Evolutionary conservation across 2,329 filamentous ascomycete genomes (phyloP), one percentile per base, ranked within the genome.

Genomic region (Xylariaceae sp.): DNA sequence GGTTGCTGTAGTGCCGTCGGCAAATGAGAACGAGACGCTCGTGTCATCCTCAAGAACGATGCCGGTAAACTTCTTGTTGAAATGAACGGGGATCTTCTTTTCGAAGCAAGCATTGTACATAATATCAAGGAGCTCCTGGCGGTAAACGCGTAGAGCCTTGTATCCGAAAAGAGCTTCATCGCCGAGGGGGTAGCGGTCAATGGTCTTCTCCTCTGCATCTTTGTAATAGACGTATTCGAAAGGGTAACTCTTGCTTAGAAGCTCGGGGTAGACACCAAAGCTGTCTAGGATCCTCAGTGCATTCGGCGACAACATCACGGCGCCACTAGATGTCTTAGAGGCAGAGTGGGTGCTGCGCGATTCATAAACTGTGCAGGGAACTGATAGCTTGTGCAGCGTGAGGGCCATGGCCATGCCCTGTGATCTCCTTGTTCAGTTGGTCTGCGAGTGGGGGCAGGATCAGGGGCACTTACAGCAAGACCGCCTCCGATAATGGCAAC

Each of bases 251-350:
- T 74, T 68, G 0, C 67, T 54, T 10, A 68, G 65, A 43, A 84
- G 69, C 2, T 70, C 68, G 0, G 70, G 42, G 59, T 80, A 80
- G 2, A 83, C 67, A 0, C 71, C 75, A 0, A 84, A 67, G 0
- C 63, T 61, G 54, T 84, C 76, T 0, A 85, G 71, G 40, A 84
- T 71, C 5, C 73, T 71, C 0, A 85, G 72, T 0, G 79, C 77
- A 49, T 84, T 85, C 1, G 81, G 81, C 0, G 80, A 81, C 2
- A 85, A 71, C 76, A 83, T 81, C 39, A 85, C 70, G 0, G 78
- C 80, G 4, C 81, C 81, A 18, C 77, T 77, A 73, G 58, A 77
- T 70, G 2, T 75, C 68, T 0, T 71, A 68, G 3, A 67, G 48
- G 16, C 77, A 71, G 21, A 71, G 68, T 59, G 41, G 26, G 48